These are phyloP conservation scores for Puccinellia tenuiflora DNA, from an alignment of 176 grass and related monocot genomes.

Conservation along the genomic window DNA sequence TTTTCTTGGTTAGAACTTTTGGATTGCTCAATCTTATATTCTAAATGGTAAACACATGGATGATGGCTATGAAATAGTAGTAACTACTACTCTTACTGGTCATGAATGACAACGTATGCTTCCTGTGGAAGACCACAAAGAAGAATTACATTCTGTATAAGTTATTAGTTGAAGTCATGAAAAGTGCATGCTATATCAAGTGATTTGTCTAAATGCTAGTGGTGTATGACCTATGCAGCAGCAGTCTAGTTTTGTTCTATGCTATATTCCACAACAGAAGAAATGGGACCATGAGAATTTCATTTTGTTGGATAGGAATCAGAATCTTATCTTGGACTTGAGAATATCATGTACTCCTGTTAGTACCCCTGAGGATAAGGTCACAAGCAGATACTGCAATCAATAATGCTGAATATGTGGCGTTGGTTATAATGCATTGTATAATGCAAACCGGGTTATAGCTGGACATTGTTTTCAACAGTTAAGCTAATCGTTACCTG, in stretches of 20 bases:
- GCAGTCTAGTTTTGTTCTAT: background rate
- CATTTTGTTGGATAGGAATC: background rate
- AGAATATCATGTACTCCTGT: background rate
- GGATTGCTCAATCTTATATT: slow-evolving; percentile 9
- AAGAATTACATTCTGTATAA: background rate
- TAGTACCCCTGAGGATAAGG: background rate
- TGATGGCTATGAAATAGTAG: background rate
- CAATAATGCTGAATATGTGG: background rate
- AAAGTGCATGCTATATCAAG: background rate
- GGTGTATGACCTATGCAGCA: background rate
- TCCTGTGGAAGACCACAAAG: background rate
- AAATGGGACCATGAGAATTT: background rate
- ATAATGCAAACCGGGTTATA: background rate
- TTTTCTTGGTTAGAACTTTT: slow-evolving; percentile 5
- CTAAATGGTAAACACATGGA: background rate
- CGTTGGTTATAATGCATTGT: background rate
- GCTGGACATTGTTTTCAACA: background rate
- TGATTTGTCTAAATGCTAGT: background rate
- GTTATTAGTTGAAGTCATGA: background rate
- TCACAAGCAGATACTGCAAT: background rate
- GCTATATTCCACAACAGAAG: background rate
- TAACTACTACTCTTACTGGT: background rate
- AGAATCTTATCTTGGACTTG: background rate
- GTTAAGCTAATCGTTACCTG: background rate
- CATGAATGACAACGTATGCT: background rate